Base-by-base conservation (phyloP, 805 yeast species). In the Candida berthetii region DNA sequence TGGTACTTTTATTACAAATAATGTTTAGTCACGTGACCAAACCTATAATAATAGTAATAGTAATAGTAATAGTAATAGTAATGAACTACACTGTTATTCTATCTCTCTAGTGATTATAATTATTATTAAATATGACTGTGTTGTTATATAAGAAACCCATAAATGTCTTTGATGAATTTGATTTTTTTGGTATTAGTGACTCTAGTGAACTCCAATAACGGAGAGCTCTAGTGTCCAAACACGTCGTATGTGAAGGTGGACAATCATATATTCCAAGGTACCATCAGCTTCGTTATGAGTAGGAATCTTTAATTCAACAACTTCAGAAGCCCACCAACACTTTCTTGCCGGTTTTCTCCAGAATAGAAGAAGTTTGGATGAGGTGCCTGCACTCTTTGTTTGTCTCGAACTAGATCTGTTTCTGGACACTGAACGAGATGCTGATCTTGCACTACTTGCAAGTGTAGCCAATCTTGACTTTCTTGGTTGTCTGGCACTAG, bases 281-380 rank as follows among this genome's bases (percentile, higher is more conserved):
- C 63, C 68, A 18, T 54, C 55, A 14, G 54, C 54, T 10, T 57
- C 62, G 19, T 52, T 46, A 17, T 64, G 44, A 2, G 57, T 62
- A 5, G 61, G 61, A 15, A 68, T 59, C 17, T 55, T 64, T 43
- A 65, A 65, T 36, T 77, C 80, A 17, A 77, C 62, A 24, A 62
- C 68, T 35, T 78, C 76, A 57, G 80, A 78, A 7, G 86, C 74
- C 99, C 99, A 93, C 99, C 99, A 93, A 66, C 99, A 93, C 59
- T 93, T 93, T 57, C 98, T 76, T 2, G 99, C 99, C 1, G 99
- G 99, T 58, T 93, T 93, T 48, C 96, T 76, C 98, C 99, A 93
- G 58, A 93, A 93, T 40, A 93, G 66, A 31, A 93, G 69, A 39
- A 93, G 71, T 61, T 93, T 93, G 50, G 70, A 78, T 48, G 54